These are phyloP conservation scores for Dalbergia oliveri DNA, from an alignment of 306 rosid genomes.

Conservation along the genomic window DNA sequence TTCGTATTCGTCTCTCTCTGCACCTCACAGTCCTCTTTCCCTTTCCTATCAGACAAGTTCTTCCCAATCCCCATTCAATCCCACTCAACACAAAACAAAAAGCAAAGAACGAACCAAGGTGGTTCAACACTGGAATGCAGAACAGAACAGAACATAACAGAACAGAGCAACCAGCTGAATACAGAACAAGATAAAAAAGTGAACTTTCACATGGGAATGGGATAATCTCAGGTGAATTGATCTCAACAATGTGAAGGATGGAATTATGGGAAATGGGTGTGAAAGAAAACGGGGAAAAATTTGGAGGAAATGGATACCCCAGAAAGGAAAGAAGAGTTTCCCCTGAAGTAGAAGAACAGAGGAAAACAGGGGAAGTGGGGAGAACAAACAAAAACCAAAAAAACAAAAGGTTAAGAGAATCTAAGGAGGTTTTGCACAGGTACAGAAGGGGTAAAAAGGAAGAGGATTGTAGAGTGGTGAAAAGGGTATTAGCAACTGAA, in stretches of 20 bases:
- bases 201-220: neutral
- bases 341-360: constrained; percentile 7
- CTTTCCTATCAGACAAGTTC: constrained; percentile 55
- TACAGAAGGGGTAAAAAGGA: constrained; percentile 31
- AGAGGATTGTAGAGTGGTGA: constrained; percentile 36
- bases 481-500: constrained; percentile 43
- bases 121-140: neutral
- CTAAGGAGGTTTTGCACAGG: constrained; percentile 38
- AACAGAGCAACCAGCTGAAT: neutral
- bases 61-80: constrained; percentile 80
- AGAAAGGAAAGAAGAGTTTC: too few species aligned
- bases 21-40: constrained; percentile 57
- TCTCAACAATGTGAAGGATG: neutral
- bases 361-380: constrained; percentile 35
- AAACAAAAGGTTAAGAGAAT: neutral
- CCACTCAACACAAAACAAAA: constrained; percentile 19
- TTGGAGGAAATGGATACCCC: constrained; percentile 13
- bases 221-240: neutral
- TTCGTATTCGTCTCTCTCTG: constrained; percentile 59
- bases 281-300: constrained; percentile 7
- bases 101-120: neutral
- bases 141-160: neutral
- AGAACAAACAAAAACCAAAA: neutral
- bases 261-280: constrained; percentile 26
- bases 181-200: neutral